A percentile compares a stretch with the other conserved stretches of the same genome.
Conservation (phyloP, 495 filamentous ascomycete genomes). For the Neurospora sp. region DNA sequence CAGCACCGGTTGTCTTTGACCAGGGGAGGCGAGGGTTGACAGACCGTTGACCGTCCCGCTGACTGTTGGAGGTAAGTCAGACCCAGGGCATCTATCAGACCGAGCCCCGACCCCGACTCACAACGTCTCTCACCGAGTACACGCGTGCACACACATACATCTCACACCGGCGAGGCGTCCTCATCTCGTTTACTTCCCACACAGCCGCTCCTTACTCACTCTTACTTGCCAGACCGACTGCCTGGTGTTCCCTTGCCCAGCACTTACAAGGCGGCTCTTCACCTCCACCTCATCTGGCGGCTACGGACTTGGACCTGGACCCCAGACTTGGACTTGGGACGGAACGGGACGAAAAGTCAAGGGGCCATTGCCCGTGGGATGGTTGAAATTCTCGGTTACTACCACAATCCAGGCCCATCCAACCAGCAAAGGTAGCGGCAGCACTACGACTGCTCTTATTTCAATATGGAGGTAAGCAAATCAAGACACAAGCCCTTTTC, state of each 20-base stretch:
- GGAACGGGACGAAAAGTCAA: neutral
- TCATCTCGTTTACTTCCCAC: neutral
- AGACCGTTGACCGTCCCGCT: neutral
- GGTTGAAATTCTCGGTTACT: neutral
- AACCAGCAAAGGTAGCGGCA: neutral
- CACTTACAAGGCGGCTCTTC: neutral
- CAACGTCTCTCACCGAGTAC: neutral
- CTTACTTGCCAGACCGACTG: neutral
- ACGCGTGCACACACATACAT: neutral
- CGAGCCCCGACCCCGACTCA: neutral
- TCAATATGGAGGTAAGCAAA: neutral
- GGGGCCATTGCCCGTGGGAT: neutral
- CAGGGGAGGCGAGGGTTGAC: neutral
- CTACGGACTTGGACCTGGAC: neutral
- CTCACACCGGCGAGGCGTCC: neutral
- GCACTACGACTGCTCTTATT: neutral
- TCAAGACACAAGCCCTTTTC: neutral
- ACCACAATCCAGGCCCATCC: neutral
- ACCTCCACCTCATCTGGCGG: neutral
- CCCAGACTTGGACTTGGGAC: neutral
- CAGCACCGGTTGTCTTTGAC: neutral
- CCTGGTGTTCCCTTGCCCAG: neutral
- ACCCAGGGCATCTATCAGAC: neutral
- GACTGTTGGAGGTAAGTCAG: neutral
- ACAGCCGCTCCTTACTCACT: neutral